phyloP scores from a whole-genome alignment of 257 asterid species.

The Nicotiana undulata region DNA sequence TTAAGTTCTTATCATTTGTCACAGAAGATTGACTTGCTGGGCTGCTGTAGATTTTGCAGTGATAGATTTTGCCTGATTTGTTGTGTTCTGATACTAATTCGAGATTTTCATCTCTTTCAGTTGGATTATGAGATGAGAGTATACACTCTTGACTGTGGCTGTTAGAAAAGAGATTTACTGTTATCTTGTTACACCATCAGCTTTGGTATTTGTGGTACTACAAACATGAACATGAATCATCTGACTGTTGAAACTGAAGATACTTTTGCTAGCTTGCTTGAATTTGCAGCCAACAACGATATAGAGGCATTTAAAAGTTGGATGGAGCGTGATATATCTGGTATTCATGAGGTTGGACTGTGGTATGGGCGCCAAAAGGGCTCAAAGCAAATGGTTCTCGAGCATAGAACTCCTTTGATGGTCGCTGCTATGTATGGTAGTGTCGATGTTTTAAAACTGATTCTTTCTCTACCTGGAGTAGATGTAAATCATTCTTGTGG shows the following conservation, averaged over 20 bases:
- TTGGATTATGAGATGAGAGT: constrained; percentile 22
- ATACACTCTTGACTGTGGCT: constrained; percentile 11
- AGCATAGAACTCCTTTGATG: constrained; percentile 77
- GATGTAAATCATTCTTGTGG: constrained; percentile 64
- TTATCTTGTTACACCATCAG: constrained; percentile 4
- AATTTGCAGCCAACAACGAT: constrained; percentile 76
- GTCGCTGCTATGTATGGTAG: constrained; percentile 87
- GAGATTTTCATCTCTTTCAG: constrained; percentile 24
- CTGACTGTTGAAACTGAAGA: constrained; percentile 52
- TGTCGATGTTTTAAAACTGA: constrained; percentile 45
- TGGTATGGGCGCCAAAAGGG: constrained; percentile 84
- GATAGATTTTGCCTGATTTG: not conserved
- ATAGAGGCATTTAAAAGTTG: constrained; percentile 40
- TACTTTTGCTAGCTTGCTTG: constrained; percentile 52
- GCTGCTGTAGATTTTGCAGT: not conserved
- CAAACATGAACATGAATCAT: constrained; percentile 33
- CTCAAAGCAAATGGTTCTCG: constrained; percentile 67
- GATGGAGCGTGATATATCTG: constrained; percentile 30
- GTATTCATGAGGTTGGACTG: constrained; percentile 48
- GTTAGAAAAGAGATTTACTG: constrained; percentile 7
- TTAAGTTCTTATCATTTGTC: not conserved
- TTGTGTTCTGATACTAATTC: constrained; percentile 20
- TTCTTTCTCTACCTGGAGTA: constrained; percentile 48
- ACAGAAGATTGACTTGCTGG: not conserved
- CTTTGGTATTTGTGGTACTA: not conserved